phyloP scores from a whole-genome alignment of 2,329 filamentous ascomycete genomes.

The Fusarium brachygibbosum region DNA sequence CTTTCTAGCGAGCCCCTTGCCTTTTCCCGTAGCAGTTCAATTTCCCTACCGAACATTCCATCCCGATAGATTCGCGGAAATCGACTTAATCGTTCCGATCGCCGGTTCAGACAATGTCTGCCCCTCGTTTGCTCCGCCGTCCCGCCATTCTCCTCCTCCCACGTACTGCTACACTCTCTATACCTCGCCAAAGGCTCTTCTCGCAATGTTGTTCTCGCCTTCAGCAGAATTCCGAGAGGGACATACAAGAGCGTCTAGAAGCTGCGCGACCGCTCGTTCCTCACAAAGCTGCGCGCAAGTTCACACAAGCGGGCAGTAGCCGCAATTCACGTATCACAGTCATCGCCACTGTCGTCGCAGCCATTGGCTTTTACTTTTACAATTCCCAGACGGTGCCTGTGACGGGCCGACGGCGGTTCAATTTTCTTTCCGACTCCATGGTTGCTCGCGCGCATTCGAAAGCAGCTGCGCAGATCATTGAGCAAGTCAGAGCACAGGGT shows the following conservation, averaged over 20 bases:
- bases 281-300: conserved; percentile 43
- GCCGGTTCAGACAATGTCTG: conserved; percentile 33
- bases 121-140: conserved; percentile 40
- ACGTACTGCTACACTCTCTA: conserved; percentile 15
- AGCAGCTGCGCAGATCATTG: conserved; percentile 60
- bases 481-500: conserved; percentile 65
- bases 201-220: conserved; percentile 40
- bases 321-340: conserved; percentile 56
- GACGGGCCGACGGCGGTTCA: conserved; percentile 79
- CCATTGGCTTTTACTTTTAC: conserved; percentile 71
- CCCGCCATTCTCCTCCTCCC: conserved; percentile 14
- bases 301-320: conserved; percentile 48
- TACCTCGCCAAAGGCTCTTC: conserved; percentile 38
- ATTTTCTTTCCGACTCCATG: conserved; percentile 69
- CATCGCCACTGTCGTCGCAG: conserved; percentile 58
- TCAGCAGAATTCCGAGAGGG: conserved; percentile 41
- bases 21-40: neutral
- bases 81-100: conserved; percentile 6
- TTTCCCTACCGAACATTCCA: neutral
- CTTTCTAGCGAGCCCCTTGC: too few species aligned
- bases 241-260: conserved; percentile 42
- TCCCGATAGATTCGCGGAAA: neutral
- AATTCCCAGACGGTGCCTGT: conserved; percentile 81
- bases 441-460: conserved; percentile 60
- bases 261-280: conserved; percentile 53